These are phyloP conservation scores for Naganishia cerealis DNA, from an alignment of 1,284 basidiomycete genomes.

Conservation along the genomic window DNA sequence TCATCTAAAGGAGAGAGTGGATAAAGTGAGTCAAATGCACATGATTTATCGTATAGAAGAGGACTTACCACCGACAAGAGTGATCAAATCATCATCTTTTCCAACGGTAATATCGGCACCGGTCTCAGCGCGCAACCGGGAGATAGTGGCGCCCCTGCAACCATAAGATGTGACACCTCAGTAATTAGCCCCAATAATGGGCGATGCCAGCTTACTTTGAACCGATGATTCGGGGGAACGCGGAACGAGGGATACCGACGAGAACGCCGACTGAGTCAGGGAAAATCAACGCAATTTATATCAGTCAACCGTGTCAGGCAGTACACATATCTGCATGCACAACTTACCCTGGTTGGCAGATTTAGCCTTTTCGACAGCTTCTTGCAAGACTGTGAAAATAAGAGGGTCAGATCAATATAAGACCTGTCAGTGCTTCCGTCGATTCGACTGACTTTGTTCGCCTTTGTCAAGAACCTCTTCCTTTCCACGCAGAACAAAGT, in stretches of 20 bases:
- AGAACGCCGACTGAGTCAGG: constrained; percentile 49
- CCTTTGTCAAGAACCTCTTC: constrained; percentile 77
- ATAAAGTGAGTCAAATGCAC: constrained; percentile 26
- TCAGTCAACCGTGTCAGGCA: neutral
- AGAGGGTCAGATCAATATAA: constrained; percentile 2
- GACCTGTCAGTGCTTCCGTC: neutral
- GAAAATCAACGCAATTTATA: constrained; percentile 7
- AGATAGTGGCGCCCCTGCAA: constrained; percentile 65
- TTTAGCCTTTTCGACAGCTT: constrained; percentile 72
- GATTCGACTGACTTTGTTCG: constrained; percentile 52
- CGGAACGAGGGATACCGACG: constrained; percentile 53
- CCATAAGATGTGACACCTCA: constrained; percentile 1
- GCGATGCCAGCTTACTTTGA: constrained; percentile 61
- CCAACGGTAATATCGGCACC: constrained; percentile 85
- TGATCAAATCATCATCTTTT: constrained; percentile 77
- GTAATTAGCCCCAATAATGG: neutral
- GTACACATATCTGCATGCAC: neutral
- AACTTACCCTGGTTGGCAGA: constrained; percentile 55
- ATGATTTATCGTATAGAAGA: constrained; percentile 2
- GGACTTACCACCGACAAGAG: constrained; percentile 67
- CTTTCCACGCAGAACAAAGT: constrained; percentile 76
- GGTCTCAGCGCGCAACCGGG: constrained; percentile 77
- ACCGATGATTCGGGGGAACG: constrained; percentile 76
- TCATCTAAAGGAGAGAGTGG: constrained; percentile 62
- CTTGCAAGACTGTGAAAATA: constrained; percentile 58